Conservation (phyloP, 345 rosid genomes). For the Salix arbutifolia region DNA sequence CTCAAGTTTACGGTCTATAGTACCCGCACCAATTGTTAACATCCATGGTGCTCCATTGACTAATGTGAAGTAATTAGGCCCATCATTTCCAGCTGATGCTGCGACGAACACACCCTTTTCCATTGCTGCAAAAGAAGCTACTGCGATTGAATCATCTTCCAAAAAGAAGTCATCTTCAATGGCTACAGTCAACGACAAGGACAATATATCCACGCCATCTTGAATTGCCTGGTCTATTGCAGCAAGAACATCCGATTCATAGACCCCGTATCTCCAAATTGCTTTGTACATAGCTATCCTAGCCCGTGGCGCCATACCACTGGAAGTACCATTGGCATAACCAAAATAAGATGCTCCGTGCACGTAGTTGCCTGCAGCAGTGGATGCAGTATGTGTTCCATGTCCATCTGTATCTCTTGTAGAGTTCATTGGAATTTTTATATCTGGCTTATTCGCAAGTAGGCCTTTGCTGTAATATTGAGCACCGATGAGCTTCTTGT, state of each 20-base stretch:
- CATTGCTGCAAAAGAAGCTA: conserved; percentile 42
- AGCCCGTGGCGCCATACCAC: conserved; percentile 44
- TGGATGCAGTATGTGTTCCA: conserved; percentile 49
- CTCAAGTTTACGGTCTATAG: conserved; percentile 30
- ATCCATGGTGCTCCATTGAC: conserved; percentile 48
- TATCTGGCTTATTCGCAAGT: conserved; percentile 30
- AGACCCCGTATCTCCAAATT: conserved; percentile 26
- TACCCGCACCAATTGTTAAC: conserved; percentile 37
- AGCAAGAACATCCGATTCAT: conserved; percentile 42
- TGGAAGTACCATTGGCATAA: conserved; percentile 32
- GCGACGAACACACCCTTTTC: conserved; percentile 35
- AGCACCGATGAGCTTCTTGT: conserved; percentile 45
- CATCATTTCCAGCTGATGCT: conserved; percentile 50
- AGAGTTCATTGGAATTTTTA: conserved; percentile 23
- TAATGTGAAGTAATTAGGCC: conserved; percentile 21
- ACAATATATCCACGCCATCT: conserved; percentile 46
- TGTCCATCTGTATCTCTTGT: conserved; percentile 36
- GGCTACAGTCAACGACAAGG: conserved; percentile 28
- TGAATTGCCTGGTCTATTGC: conserved; percentile 47
- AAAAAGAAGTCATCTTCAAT: neutral
- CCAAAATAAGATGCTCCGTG: conserved; percentile 40
- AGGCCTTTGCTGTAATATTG: conserved; percentile 37
- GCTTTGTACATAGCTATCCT: conserved; percentile 39
- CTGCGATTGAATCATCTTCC: conserved; percentile 33
- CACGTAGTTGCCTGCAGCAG: conserved; percentile 43